Base-by-base conservation (phyloP, 306 rosid genomes). In the Glycine latifolia region DNA sequence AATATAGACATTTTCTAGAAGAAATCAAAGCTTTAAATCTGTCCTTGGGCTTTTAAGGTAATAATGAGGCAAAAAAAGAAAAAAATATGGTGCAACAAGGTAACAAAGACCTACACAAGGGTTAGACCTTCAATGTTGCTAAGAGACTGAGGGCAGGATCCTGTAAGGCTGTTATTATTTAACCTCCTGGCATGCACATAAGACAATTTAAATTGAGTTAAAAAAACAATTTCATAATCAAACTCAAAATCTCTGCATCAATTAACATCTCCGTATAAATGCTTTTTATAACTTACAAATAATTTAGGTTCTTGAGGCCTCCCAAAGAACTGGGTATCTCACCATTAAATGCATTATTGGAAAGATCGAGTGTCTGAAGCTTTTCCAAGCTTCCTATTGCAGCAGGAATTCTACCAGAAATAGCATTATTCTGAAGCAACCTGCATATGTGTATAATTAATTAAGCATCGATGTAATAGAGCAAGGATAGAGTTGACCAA, bases 351-450 rank as follows among this genome's bases (percentile, higher is more conserved):
- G 54, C 63, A 76, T 96, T 96, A 79, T 89, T 93, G 85, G 99
- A 96, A 76, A 96, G 97, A 88, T 96, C 99, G 59, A 96, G 97
- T 41, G 97, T 92, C 84, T 83, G 97, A 84, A 96, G 98, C 91
- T 89, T 93, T 78, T 86, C 98, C 71, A 96, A 74, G 71, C 56
- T 91, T 75, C 99, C 99, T 54, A 96, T 68, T 79, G 94, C 66
- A 72, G 86, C 75, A 14, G 99, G 99, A 87, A 96, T 91, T 47
- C 73, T 87, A 58, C 99, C 99, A 26, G 94, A 90, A 86, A 96
- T 92, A 60, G 55, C 94, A 86, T 96, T 96, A 81, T 96, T 96
- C 86, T 96, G 99, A 82, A 96, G 98, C 89, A 93, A 86, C 80
- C 99, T 96, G 82, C 87, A 86, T 9, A 59, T 11, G 35, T 7